Conservation (phyloP, 441 rosid species). For the Pelargonium cotyledonis region DNA sequence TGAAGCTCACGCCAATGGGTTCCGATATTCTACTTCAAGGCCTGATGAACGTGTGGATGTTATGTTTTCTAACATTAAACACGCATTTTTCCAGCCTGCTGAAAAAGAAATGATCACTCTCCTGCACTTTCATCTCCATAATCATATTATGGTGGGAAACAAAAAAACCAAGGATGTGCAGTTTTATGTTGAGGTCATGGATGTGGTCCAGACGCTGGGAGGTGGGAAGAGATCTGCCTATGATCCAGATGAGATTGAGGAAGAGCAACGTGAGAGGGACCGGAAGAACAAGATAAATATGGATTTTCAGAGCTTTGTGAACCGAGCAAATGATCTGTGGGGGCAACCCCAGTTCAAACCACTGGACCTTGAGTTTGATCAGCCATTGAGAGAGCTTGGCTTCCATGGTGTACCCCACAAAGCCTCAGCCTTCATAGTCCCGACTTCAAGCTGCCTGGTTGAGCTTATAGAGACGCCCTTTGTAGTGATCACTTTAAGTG, state of each 20-base stretch:
- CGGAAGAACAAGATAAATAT: conserved; percentile 77
- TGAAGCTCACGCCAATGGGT: conserved; percentile 77
- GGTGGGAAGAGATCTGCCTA: conserved; percentile 85
- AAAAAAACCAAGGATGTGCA: conserved; percentile 88
- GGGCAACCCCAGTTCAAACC: conserved; percentile 58
- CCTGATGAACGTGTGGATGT: conserved; percentile 69
- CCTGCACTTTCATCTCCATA: conserved; percentile 75
- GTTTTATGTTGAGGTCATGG: conserved; percentile 85
- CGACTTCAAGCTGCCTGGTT: conserved; percentile 84
- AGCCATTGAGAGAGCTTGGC: conserved; percentile 83
- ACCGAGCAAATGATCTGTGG: conserved; percentile 78
- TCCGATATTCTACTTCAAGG: conserved; percentile 63
- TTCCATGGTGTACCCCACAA: conserved; percentile 83
- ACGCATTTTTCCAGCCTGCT: conserved; percentile 89
- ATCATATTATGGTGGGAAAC: conserved; percentile 88
- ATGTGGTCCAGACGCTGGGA: conserved; percentile 68
- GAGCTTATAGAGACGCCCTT: conserved; percentile 75
- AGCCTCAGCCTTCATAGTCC: conserved; percentile 69
- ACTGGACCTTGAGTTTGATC: conserved; percentile 86
- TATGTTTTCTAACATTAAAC: conserved; percentile 69
- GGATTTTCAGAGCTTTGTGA: conserved; percentile 79
- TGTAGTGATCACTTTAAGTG: conserved; percentile 70
- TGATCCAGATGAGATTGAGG: conserved; percentile 91
- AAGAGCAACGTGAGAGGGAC: conserved; percentile 80
- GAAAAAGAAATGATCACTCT: conserved; percentile 88